Percentiles rank a stretch among this genome's conserved stretches.
Evolutionary conservation across 2,329 filamentous ascomycete genomes (phyloP).

Genomic region (Paraphaeosphaeria minitans): DNA sequence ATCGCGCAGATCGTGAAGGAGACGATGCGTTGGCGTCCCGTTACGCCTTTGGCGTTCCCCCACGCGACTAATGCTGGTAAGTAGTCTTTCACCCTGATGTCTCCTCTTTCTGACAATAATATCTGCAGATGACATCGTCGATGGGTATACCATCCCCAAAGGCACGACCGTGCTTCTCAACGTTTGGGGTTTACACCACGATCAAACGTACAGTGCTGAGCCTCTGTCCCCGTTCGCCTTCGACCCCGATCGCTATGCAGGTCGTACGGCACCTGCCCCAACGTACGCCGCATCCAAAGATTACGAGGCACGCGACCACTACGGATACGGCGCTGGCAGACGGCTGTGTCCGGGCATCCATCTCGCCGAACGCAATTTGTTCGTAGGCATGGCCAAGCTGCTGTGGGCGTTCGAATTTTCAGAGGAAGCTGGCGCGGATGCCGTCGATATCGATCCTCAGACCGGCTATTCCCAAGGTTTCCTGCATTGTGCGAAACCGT

Average conservation of each 20-base stretch:
- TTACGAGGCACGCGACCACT: constrained; percentile 39
- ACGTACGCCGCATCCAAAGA: constrained; percentile 39
- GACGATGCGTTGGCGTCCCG: constrained; percentile 20
- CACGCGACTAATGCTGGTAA: constrained; percentile 10
- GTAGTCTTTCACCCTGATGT: not conserved
- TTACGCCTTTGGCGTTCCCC: constrained; percentile 14
- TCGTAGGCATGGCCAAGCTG: not conserved
- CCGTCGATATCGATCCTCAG: not conserved
- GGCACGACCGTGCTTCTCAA: constrained; percentile 27
- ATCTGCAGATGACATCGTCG: constrained; percentile 6
- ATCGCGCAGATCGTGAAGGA: constrained; percentile 31
- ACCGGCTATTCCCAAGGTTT: not conserved
- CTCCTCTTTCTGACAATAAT: not conserved
- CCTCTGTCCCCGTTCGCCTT: constrained; percentile 28
- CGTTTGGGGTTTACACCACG: constrained; percentile 18
- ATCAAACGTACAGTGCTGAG: constrained; percentile 1
- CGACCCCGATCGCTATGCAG: constrained; percentile 40
- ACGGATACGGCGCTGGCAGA: constrained; percentile 19
- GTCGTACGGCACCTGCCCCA: constrained; percentile 33
- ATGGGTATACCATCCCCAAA: constrained; percentile 22
- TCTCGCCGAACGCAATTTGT: constrained; percentile 52
- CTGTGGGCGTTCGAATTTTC: not conserved
- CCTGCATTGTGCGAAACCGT: not conserved
- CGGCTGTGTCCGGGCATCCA: constrained; percentile 62
- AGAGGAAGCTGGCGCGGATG: not conserved